Evolutionary conservation across 2,329 filamentous ascomycete genomes (phyloP).

Genomic region (Arthrobotrys sinensis): DNA sequence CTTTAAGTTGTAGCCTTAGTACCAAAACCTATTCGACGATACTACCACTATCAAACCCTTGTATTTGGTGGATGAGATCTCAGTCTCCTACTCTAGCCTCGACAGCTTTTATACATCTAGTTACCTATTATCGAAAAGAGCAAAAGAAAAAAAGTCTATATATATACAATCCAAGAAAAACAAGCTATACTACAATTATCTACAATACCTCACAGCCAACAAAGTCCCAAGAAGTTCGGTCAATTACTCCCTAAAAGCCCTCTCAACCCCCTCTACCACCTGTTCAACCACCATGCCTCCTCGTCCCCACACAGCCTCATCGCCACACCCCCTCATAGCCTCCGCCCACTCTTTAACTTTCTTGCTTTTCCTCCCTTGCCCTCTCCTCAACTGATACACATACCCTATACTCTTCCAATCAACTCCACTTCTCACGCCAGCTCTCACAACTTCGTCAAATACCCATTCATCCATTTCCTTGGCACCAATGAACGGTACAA

Average conservation of each 20-base stretch:
- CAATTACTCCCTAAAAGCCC: constrained; percentile 29
- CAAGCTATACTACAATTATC: constrained; percentile 29
- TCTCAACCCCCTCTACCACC: constrained; percentile 40
- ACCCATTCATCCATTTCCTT: not conserved
- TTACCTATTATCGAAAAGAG: not conserved
- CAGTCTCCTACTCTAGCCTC: not conserved
- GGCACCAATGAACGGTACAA: constrained; percentile 30
- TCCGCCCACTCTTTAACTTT: constrained; percentile 34
- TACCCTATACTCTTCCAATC: constrained; percentile 37
- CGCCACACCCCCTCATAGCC: constrained; percentile 40
- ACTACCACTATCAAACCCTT: too few species aligned
- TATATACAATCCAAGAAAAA: constrained; percentile 27
- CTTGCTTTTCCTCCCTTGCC: not conserved
- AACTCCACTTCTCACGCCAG: constrained; percentile 32
- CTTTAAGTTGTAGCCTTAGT: too few species aligned
- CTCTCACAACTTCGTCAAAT: not conserved
- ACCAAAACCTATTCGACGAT: too few species aligned
- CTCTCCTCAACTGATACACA: constrained; percentile 4
- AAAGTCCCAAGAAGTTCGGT: not conserved
- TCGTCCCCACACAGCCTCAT: constrained; percentile 35
- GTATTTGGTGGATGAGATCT: too few species aligned
- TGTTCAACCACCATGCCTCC: constrained; percentile 30
- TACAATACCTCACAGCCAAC: not conserved
- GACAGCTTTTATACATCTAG: not conserved
- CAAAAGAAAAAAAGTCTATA: not conserved